A percentile compares a stretch with the other conserved stretches of the same genome.
These are phyloP conservation scores for Monosporascus sp. DNA, from an alignment of 2,329 filamentous ascomycete genomes.

Conservation along the genomic window DNA sequence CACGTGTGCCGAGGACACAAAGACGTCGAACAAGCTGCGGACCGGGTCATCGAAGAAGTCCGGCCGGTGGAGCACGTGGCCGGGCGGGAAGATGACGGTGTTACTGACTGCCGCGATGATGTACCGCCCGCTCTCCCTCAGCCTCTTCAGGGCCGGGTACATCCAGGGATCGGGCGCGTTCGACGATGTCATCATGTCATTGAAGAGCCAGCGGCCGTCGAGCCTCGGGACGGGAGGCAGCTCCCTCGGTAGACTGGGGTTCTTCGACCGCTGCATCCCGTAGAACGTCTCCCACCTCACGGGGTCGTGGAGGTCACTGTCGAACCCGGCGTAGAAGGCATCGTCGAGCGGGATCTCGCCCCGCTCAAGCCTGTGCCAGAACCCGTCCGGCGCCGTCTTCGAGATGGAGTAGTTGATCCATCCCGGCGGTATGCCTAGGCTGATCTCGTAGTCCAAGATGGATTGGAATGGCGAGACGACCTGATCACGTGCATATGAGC, in stretches of 20 bases:
- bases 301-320: conserved; percentile 62
- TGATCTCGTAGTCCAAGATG: conserved; percentile 83
- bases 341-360: conserved; percentile 73
- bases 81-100: conserved; percentile 78
- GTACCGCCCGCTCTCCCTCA: conserved; percentile 60
- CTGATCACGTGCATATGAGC: conserved; percentile 38
- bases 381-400: conserved; percentile 67
- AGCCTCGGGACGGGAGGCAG: conserved; percentile 64
- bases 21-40: conserved; percentile 72
- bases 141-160: conserved; percentile 70
- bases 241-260: conserved; percentile 32
- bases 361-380: conserved; percentile 84
- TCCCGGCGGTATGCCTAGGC: conserved; percentile 71
- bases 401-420: conserved; percentile 93
- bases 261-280: conserved; percentile 35
- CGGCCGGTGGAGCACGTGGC: conserved; percentile 59
- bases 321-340: conserved; percentile 72
- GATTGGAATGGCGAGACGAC: conserved; percentile 88
- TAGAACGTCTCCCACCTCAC: conserved; percentile 66
- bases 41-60: conserved; percentile 53
- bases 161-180: conserved; percentile 76
- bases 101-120: conserved; percentile 83
- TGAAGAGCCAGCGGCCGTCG: conserved; percentile 76
- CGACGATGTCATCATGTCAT: conserved; percentile 80
- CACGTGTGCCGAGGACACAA: conserved; percentile 79